Conservation (phyloP, 2,329 filamentous ascomycete species). For the Cyclaneusma minus region DNA sequence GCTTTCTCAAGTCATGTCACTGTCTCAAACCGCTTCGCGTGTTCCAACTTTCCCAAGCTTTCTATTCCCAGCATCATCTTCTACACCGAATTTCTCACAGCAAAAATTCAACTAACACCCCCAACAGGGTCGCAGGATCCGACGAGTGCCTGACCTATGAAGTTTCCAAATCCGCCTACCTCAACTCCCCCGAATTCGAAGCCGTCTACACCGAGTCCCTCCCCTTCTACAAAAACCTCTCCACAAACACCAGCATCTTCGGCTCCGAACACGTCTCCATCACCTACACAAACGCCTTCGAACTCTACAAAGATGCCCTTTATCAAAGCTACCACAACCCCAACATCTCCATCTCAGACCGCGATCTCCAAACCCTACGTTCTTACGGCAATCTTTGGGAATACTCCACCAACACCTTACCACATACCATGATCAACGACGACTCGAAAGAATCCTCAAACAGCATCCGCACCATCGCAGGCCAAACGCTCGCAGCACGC, state of each 20-base stretch:
- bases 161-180: slow-evolving; percentile 4
- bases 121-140: slow-evolving; percentile 1
- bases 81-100: too few species aligned
- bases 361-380: slow-evolving; percentile 22
- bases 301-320: slow-evolving; percentile 44
- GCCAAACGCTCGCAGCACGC: slow-evolving; percentile 32
- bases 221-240: slow-evolving; percentile 12
- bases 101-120: too few species aligned
- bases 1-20: not conserved
- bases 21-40: too few species aligned
- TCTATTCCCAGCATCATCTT: too few species aligned
- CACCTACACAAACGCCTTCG: slow-evolving; percentile 32
- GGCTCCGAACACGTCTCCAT: slow-evolving; percentile 6
- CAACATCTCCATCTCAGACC: slow-evolving; percentile 19
- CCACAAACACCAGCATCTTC: slow-evolving; percentile 9
- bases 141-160: slow-evolving; percentile 11
- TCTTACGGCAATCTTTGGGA: slow-evolving; percentile 27
- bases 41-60: too few species aligned
- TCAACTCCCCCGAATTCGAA: slow-evolving; percentile 3
- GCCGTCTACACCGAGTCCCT: slow-evolving; percentile 3
- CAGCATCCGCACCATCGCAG: slow-evolving; percentile 32
- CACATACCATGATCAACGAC: slow-evolving; percentile 43
- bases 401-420: slow-evolving; percentile 50
- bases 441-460: slow-evolving; percentile 43
- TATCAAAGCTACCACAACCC: slow-evolving; percentile 37